Base-by-base conservation (phyloP, 176 grass and related monocot genomes). In the Luzula sylvatica region DNA sequence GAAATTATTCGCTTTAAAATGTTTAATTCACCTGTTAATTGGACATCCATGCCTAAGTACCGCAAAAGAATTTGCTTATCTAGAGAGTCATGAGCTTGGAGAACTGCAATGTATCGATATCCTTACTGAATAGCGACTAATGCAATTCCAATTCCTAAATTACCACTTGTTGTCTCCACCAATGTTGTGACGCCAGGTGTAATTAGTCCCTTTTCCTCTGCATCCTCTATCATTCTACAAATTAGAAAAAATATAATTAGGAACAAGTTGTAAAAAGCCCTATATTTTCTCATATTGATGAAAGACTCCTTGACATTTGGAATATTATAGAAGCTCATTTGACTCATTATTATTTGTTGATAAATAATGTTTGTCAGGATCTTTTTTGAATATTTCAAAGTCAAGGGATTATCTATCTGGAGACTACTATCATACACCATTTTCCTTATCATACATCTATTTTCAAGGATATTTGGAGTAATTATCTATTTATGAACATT, bases 141-240 rank as follows among this genome's bases (percentile, higher is more conserved):
- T 2, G 56, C 15, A 40, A 92, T 59, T 23, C 80, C 87, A 28
- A 92, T 61, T 17, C 80, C 80, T 8, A 92, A 42, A 62, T 92
- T 92, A 25, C 87, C 80, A 24, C 79, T 80, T 15, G 80, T 92
- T 1, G 72, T 16, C 24, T 75, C 87, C 0, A 92, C 72, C 0
- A 85, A 55, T 8, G 80, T 84, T 24, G 72, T 92, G 20, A 68
- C 14, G n/a, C 86, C 86, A 55, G 80, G 86, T 41, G 65, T 44
- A 62, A 92, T 80, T 56, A 92, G 45, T 8, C 80, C 80, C 22
- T 73, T 92, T 58, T 81, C 72, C 59, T 92, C 80, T 35, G 80
- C 80, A 81, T 92, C 86, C 67, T 92, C 86, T 30, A 92, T 78
- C 87, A 92, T 92, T 71, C 80, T 92, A 40, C 7, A 21, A 39